Evolutionary conservation across 2,329 filamentous ascomycete genomes (phyloP), one percentile per base, ranked within the genome.

Genomic region (Ascosphaera acerosa): DNA sequence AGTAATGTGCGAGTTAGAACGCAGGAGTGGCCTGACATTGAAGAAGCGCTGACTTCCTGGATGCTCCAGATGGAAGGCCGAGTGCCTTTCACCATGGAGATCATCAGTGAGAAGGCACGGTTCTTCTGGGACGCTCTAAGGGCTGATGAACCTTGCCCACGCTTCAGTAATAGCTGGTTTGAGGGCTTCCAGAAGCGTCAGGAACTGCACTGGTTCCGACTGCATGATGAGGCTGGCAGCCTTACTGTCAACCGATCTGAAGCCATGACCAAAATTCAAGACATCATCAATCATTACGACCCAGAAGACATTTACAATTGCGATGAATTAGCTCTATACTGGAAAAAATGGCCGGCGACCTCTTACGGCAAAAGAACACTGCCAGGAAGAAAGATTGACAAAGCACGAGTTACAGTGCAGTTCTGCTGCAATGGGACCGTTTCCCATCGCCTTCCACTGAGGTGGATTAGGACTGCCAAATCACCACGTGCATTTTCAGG

Each of bases 251-350:
- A 23, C 12, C 9, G 9, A 12, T 9, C 7, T 9, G 20, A 7
- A 23, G 12, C 7, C 7, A 23, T 23, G 20, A 7, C 7, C 7
- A 7, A 7, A 9, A 23, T 23, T 23, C 20, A 23, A 23, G 20
- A 23, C 12, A 23, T 23, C 12, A 23, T 23, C 20, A 23, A 12
- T 12, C 20, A 23, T 9, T 23, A 23, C 20, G 7, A 7, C 12
- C 20, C 20, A 12, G 9, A 12, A 23, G 20, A 23, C 12, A 23
- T 23, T 23, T 23, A 9, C 20, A 23, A 23, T 12, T 23, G 20
- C 20, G 20, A 23, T 31, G 29, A 18, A 31, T 31, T 6, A 10
- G 29, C 15, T 17, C 16, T 18, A 18, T 31, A 5, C 16, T 31
- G 15, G 29, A 14, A 18, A 10, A 31, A n/a, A 18, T 10, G 16